These are phyloP conservation scores for Sugiyamaella marilandica DNA, from an alignment of 805 yeast genomes.

Conservation along the genomic window DNA sequence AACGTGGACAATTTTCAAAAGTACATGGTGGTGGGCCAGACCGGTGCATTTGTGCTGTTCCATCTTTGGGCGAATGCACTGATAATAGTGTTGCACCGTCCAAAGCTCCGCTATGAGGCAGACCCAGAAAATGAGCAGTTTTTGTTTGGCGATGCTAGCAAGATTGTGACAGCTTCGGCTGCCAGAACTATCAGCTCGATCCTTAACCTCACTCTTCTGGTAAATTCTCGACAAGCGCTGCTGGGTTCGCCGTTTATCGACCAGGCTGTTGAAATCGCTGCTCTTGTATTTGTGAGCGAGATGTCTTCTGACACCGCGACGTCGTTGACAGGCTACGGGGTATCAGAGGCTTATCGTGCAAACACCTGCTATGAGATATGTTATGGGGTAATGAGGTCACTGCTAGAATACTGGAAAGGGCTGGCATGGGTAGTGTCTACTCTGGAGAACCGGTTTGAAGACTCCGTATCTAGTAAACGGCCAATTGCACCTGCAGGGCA, in stretches of 20 bases:
- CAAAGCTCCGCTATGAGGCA: not conserved
- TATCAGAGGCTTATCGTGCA: not conserved
- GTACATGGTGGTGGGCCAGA: not conserved
- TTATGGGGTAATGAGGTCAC: not conserved
- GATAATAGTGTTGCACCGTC: slow-evolving; percentile 4
- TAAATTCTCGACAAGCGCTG: not conserved
- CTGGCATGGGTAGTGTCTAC: slow-evolving; percentile 6
- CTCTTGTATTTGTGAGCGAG: slow-evolving; percentile 4
- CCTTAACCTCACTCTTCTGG: not conserved
- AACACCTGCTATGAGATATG: slow-evolving; percentile 1
- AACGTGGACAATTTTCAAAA: slow-evolving; percentile 6
- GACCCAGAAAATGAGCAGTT: not conserved
- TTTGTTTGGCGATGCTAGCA: slow-evolving; percentile 1
- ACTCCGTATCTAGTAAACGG: not conserved
- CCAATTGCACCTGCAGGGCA: not conserved
- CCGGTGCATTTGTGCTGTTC: slow-evolving; percentile 3
- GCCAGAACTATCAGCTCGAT: slow-evolving; percentile 8
- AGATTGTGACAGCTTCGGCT: slow-evolving; percentile 1
- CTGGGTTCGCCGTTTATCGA: slow-evolving; percentile 3
- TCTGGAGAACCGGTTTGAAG: slow-evolving; percentile 1
- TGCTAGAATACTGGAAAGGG: slow-evolving; percentile 4
- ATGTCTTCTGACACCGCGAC: not conserved
- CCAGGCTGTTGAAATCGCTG: slow-evolving; percentile 9
- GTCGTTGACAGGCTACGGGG: not conserved
- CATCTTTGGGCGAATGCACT: slow-evolving; percentile 6